Conservation (phyloP, 1,284 basidiomycete species). For the Testicularia cyperi region DNA sequence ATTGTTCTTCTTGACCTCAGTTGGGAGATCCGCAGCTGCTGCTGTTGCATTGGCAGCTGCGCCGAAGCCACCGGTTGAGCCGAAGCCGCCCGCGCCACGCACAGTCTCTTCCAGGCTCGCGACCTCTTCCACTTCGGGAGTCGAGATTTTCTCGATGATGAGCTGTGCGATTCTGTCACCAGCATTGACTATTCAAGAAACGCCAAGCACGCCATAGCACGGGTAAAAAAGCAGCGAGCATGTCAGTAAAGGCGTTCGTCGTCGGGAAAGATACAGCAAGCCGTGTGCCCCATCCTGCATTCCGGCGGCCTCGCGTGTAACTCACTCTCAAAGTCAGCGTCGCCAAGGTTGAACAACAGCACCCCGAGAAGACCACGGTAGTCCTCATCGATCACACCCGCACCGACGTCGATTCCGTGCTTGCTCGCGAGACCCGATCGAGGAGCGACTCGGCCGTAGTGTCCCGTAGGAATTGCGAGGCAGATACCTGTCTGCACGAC, state of each 20-base stretch:
- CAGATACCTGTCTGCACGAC: conserved; percentile 86
- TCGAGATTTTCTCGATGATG: conserved; percentile 86
- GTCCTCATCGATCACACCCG: conserved; percentile 93
- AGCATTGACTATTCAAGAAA: conserved; percentile 82
- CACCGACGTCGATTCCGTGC: conserved; percentile 94
- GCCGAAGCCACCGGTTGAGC: conserved; percentile 76
- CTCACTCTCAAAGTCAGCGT: conserved; percentile 81
- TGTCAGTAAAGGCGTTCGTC: too few species aligned
- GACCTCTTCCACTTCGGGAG: conserved; percentile 81
- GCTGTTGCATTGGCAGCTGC: not conserved
- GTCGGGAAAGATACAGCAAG: too few species aligned
- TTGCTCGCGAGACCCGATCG: conserved; percentile 91
- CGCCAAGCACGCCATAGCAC: too few species aligned
- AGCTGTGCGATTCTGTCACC: conserved; percentile 94
- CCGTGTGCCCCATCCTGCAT: too few species aligned
- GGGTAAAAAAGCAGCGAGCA: too few species aligned
- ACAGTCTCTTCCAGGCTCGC: conserved; percentile 79
- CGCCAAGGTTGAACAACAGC: conserved; percentile 84
- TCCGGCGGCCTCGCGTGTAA: too few species aligned
- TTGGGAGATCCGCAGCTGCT: not conserved
- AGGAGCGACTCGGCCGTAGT: conserved; percentile 93
- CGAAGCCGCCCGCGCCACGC: conserved; percentile 86
- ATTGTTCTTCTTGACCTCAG: too few species aligned
- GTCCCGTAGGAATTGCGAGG: conserved; percentile 85
- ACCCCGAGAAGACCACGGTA: conserved; percentile 91